Conservation (phyloP, 441 rosid genomes). For the Macaranga tanarius region DNA sequence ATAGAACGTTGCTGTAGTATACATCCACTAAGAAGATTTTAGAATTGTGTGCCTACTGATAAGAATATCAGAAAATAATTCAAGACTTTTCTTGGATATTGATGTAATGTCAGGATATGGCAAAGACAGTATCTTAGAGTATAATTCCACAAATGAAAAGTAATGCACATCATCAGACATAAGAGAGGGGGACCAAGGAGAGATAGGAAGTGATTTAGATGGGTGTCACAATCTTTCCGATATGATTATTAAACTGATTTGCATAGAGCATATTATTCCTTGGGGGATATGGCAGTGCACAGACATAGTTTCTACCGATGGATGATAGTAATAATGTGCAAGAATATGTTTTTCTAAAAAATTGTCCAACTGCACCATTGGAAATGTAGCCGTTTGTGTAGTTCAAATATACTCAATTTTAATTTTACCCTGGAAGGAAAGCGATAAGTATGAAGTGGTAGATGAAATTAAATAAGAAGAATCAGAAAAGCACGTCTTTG, state of each 20-base stretch:
- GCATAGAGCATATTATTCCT: slow-evolving; percentile 18
- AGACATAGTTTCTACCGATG: background rate
- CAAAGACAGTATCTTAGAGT: background rate
- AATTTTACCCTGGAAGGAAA: too few relatives aligned
- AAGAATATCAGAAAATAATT: background rate
- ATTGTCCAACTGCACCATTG: background rate
- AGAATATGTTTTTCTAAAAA: slow-evolving; percentile 11
- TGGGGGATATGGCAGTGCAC: background rate
- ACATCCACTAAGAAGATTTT: background rate
- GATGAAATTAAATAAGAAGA: background rate
- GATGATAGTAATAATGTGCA: background rate
- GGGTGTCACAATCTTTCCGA: slow-evolving; percentile 5
- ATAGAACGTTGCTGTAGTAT: background rate
- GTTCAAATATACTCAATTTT: background rate
- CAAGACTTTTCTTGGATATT: background rate
- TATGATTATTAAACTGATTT: background rate
- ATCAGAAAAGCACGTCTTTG: too few relatives aligned
- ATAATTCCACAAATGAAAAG: background rate
- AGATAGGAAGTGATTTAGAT: background rate
- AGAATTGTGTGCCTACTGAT: slow-evolving; percentile 21
- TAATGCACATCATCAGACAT: too few relatives aligned
- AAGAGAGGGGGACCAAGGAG: slow-evolving; percentile 33
- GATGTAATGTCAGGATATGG: too few relatives aligned
- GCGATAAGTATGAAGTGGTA: too few relatives aligned
- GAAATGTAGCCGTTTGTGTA: slow-evolving; percentile 1